phyloP scores from a whole-genome alignment of 345 rosid genomes.

The Salix brachista region DNA sequence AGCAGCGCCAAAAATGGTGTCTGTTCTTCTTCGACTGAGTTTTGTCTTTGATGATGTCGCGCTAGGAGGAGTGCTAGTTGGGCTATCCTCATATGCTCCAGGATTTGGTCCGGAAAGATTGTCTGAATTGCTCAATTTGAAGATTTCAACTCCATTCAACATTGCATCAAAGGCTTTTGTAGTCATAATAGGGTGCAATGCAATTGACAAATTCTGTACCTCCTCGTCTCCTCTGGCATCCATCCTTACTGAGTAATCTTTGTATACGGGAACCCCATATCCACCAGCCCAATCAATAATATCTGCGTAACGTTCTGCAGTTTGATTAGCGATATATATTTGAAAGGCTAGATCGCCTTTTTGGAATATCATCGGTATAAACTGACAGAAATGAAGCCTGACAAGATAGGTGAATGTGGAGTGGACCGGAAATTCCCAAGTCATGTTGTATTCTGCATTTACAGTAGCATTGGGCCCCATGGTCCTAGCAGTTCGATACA shows the following conservation, averaged over 20 bases:
- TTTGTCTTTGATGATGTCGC: constrained; percentile 18
- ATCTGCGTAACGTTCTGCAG: not conserved
- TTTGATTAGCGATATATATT: constrained; percentile 23
- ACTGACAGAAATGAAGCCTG: constrained; percentile 42
- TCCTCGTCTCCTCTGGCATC: no score
- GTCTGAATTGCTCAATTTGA: constrained; percentile 3
- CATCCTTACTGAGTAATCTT: no score
- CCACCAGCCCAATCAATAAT: constrained; percentile 20
- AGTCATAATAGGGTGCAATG: constrained; percentile 19
- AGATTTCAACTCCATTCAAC: constrained; percentile 51
- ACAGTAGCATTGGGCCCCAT: constrained; percentile 20
- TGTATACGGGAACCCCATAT: constrained; percentile 9
- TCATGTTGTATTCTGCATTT: constrained; percentile 23
- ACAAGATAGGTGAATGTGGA: constrained; percentile 19
- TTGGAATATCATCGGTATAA: constrained; percentile 6
- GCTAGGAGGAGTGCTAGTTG: not conserved
- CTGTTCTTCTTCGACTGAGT: not conserved
- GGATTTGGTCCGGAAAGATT: no score
- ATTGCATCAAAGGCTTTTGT: constrained; percentile 28
- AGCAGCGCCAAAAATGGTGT: not conserved
- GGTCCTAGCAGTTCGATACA: constrained; percentile 28
- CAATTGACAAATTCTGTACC: no score
- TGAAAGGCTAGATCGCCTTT: constrained; percentile 5
- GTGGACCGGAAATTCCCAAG: constrained; percentile 45
- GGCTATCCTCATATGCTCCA: constrained; percentile 8